These are phyloP conservation scores for Sarcodon aspratus DNA, from an alignment of 768 basidiomycete species.

Conservation along the genomic window DNA sequence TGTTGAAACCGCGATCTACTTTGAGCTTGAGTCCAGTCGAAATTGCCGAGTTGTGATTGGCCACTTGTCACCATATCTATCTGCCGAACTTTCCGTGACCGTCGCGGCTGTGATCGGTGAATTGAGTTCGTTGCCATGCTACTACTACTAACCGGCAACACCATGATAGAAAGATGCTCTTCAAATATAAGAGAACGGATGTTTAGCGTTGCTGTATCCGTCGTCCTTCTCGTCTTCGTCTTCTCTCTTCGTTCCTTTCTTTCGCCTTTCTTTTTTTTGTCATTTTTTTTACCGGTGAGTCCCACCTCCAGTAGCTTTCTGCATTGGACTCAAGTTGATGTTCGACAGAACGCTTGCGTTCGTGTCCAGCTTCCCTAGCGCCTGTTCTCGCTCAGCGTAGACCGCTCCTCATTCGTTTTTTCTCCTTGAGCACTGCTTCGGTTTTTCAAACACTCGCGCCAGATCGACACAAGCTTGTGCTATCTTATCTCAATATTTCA, in stretches of 20 bases:
- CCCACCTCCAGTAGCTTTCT: not conserved
- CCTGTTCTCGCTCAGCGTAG: conserved; percentile 63
- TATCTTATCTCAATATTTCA: too few species aligned
- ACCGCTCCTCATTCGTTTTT: conserved; percentile 44
- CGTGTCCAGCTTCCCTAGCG: conserved; percentile 40
- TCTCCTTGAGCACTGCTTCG: conserved; percentile 21
- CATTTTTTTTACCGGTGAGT: conserved; percentile 30
- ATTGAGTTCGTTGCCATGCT: conserved; percentile 8
- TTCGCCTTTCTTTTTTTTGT: conserved; percentile 23
- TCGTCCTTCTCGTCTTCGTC: conserved; percentile 7
- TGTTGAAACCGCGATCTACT: too few species aligned
- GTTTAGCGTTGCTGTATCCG: too few species aligned
- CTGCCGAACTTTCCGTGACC: conserved; percentile 15
- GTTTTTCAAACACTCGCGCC: too few species aligned
- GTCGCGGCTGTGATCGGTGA: conserved; percentile 23
- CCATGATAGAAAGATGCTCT: conserved; percentile 21
- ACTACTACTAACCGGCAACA: conserved; percentile 2
- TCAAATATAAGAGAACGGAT: too few species aligned
- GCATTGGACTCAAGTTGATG: not conserved
- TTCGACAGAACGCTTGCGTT: conserved; percentile 31
- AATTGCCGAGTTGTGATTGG: conserved; percentile 1
- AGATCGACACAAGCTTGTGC: too few species aligned
- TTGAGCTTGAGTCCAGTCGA: too few species aligned
- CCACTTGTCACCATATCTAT: conserved; percentile 12
- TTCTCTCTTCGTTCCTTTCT: conserved; percentile 27